Base-by-base conservation (phyloP, 2,329 filamentous ascomycete species). In the Penicillium rolfsii region DNA sequence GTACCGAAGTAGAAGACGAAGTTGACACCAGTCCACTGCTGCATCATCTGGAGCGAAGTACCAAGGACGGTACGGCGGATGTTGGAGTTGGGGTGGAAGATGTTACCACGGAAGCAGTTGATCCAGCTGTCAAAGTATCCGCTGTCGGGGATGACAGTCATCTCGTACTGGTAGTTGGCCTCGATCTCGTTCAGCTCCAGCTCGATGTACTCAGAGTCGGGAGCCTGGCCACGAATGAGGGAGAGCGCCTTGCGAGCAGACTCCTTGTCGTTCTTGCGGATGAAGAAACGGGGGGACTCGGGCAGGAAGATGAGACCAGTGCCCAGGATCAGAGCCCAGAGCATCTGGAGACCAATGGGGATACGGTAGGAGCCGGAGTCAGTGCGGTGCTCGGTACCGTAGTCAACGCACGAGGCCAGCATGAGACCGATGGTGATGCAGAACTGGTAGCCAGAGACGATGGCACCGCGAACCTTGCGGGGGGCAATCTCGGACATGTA, bases 1-100 rank as follows among this genome's bases (percentile, higher is more conserved):
- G 91, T 93, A 38, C 90, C 91, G 81, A 89, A 91, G 81, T 91
- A 91, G 83, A 93, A 95, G 83, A 95, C 91, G 80, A 94, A 96
- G 84, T 96, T 96, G 80, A 96, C 90, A 82, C 92, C 91, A 28
- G 91, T 93, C 86, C 85, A 75, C 78, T 91, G 89, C 78, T 91
- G 89, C 88, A 91, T 91, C 89, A 91, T 91, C 82, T 91, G 89
- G 36, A 91, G 82, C 28, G 87, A 88, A 48, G 86, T 89, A 70
- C 89, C 89, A 48, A 91, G 82, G 61, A 91, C 86, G 28, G 88
- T 89, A 67, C 87, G 85, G 71, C 89, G 88, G 58, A 91, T 58
- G 67, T 81, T 81, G 71, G 82, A 83, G 74, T 81, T 83, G 24
- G 83, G 79, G 60, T 81, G 76, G 73, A 78, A 83, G 63, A 85